These are phyloP conservation scores for Leishmania mexicana DNA, from an alignment of 208 protist species.

Conservation along the genomic window DNA sequence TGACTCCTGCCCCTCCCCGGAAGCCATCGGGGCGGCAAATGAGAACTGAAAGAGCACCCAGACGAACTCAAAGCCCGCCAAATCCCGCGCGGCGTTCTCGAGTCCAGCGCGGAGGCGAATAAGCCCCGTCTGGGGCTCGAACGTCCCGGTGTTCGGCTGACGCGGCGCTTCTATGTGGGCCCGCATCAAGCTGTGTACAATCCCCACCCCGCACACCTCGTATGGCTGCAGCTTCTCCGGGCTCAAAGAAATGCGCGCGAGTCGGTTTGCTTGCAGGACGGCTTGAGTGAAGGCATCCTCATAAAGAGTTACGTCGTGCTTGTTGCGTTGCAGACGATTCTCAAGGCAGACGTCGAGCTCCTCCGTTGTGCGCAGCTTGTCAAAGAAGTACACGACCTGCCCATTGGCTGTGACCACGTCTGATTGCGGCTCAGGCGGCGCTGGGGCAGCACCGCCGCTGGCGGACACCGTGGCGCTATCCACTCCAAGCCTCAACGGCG, in stretches of 20 bases:
- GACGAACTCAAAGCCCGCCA: constrained; percentile 88
- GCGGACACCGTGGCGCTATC: not conserved
- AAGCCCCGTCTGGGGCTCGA: constrained; percentile 82
- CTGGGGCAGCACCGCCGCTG: not conserved
- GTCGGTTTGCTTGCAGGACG: constrained; percentile 69
- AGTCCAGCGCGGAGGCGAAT: constrained; percentile 80
- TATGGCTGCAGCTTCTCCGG: constrained; percentile 78
- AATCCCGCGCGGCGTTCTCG: constrained; percentile 85
- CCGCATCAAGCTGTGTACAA: constrained; percentile 88
- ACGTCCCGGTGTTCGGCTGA: constrained; percentile 77
- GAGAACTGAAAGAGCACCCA: constrained; percentile 93
- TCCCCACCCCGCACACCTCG: constrained; percentile 74
- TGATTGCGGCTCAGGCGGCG: constrained; percentile 14
- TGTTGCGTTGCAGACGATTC: constrained; percentile 58
- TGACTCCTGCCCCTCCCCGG: constrained; percentile 53
- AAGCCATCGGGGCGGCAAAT: constrained; percentile 70
- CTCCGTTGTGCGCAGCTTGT: constrained; percentile 72
- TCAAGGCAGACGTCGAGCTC: constrained; percentile 74
- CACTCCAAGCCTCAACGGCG: not conserved
- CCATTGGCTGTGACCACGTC: constrained; percentile 59
- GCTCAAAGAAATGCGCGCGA: constrained; percentile 69
- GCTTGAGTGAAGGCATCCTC: constrained; percentile 71
- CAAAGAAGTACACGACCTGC: constrained; percentile 82
- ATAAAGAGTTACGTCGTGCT: constrained; percentile 77
- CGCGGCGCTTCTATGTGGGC: constrained; percentile 79